Base-by-base conservation (phyloP, 306 rosid genomes). In the Cicer arietinum region DNA sequence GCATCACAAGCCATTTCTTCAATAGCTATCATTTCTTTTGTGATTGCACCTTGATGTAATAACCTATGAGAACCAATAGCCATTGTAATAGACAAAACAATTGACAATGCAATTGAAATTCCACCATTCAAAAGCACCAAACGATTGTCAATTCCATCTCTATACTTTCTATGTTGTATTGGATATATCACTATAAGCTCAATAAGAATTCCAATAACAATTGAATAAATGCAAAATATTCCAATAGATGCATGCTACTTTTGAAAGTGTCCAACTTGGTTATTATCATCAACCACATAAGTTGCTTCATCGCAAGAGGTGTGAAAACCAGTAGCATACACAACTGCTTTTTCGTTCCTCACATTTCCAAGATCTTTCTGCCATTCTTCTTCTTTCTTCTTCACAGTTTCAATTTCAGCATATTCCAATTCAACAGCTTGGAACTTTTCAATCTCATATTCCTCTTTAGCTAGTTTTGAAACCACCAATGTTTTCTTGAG, bases 41-140 rank as follows among this genome's bases (percentile, higher is more conserved):
- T 94, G 50, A 94, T 94, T 10, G 98, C 98, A 20, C 98, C 98
- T 75, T 94, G 98, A 75, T 91, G 89, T 44, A 97, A 87, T 6
- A 94, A 94, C 84, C 97, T 88, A 69, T 94, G 98, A 71, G 98
- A 94, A 50, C 97, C 98, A 78, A 94, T 94, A 60, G 98, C 98
- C 98, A 94, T 94, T 10, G 97, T 94, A 79, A 94, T 97, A 47
- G 97, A 94, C 84, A 91, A 82, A 76, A 94, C 98, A 67, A 97
- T 91, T 4, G 97, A 97, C 98, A 94, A 91, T 60, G 98, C 97
- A 80, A 94, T 94, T 2, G 97, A 97, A 60, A 94, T 88, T 79
- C 98, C 98, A 52, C 98, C 97, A 22, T 91, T 94, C 86, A 94
- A 86, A 58, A 94, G 97, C 60, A 94, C 98, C 56, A 94, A 80